These are phyloP conservation scores for Pugionium cornutum DNA, from an alignment of 345 rosid species.

Conservation along the genomic window DNA sequence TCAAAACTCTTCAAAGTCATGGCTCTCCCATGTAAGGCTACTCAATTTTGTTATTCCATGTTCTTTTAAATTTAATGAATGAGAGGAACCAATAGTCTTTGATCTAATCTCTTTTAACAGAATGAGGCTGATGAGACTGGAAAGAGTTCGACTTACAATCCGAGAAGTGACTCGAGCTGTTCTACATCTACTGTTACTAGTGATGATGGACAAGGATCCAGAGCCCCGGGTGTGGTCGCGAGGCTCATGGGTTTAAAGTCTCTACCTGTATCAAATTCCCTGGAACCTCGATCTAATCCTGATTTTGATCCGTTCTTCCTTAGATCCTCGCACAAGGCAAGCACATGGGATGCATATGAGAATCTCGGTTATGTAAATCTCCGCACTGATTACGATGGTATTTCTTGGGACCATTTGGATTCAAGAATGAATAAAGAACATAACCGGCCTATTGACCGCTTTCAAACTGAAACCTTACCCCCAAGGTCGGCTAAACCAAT, in stretches of 20 bases:
- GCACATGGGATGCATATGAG: constrained; percentile 48
- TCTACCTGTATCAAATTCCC: constrained; percentile 54
- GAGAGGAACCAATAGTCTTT: background rate
- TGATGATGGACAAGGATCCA: constrained; percentile 61
- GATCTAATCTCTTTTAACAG: constrained; percentile 22
- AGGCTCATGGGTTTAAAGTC: constrained; percentile 95
- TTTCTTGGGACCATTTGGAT: background rate
- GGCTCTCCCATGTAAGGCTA: constrained; percentile 46
- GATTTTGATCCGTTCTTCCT: constrained; percentile 34
- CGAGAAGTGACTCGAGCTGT: constrained; percentile 55
- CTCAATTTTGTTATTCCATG: background rate
- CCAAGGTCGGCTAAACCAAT: constrained; percentile 78
- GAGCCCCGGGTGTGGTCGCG: constrained; percentile 86
- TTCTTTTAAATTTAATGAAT: background rate
- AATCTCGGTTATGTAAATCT: constrained; percentile 40
- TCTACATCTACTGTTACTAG: constrained; percentile 63
- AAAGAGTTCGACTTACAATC: constrained; percentile 42
- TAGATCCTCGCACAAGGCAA: constrained; percentile 43
- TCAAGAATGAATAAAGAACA: constrained; percentile 34
- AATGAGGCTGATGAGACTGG: constrained; percentile 37
- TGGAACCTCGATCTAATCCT: constrained; percentile 40
- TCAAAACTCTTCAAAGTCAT: constrained; percentile 37
- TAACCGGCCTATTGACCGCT: constrained; percentile 64
- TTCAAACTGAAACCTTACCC: constrained; percentile 78
- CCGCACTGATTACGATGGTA: constrained; percentile 34